Evolutionary conservation across 176 grass and related monocot species (phyloP), one percentile per base, ranked within the genome.

Genomic region (Musa schizocarpa): DNA sequence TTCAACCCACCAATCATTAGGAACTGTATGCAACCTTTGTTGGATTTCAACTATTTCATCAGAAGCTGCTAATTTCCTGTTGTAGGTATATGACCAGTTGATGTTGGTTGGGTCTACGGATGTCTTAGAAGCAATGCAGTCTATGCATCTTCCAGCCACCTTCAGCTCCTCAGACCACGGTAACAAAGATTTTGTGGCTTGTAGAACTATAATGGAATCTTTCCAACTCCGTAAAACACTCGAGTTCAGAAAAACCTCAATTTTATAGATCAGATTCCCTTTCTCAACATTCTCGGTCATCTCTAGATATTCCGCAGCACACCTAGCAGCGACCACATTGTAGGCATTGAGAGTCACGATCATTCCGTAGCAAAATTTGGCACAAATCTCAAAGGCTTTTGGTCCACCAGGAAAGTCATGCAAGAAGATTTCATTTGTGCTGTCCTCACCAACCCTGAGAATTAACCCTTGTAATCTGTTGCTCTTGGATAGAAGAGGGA

Each of bases 351-450:
- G 82, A 23, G 87, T 99, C 22, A 95, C 91, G 14, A 85, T 82
- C 86, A 99, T 95, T 52, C 96, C 96, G 23, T 99, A 99, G 78
- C 96, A 99, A 78, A 99, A 99, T 63, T 99, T 99, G 12, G 88
- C 83, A 6, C 96, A 99, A 68, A 92, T 85, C 80, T 99, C 96
- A 34, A 99, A 99, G 2, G 81, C 52, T 85, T 86, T 92, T 1
- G 87, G 83, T 67, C 91, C 96, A 19, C 96, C 96, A 10, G 91
- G 91, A 21, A 92, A 86, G 51, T 88, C 86, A 50, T 82, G 71
- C 72, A 95, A 78, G 53, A 56, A 81, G 69, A 95, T 63, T 23
- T 99, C 91, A 76, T 99, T 91, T 11, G 77, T 82, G 10, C 74
- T 79, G 12, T 92, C 86, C 68, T 88, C 80, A 25, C 80, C 76